These are phyloP conservation scores for Bremia lactucae DNA, from an alignment of 352 stramenopile species.

Conservation along the genomic window DNA sequence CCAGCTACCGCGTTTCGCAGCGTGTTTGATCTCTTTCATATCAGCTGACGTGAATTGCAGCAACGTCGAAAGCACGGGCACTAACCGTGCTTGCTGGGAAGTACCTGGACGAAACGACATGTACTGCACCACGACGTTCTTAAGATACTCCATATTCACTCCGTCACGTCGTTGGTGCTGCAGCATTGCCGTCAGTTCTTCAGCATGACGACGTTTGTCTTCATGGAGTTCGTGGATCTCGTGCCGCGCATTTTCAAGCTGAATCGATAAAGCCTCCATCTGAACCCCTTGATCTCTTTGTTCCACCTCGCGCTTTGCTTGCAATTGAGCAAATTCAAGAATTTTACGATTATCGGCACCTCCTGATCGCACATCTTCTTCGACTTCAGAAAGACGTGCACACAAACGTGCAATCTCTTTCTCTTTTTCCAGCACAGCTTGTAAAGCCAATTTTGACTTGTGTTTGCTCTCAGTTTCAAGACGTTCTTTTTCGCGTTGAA, in stretches of 20 bases:
- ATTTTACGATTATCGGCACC: conserved; percentile 82
- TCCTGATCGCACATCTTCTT: conserved; percentile 78
- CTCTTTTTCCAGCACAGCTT: conserved; percentile 74
- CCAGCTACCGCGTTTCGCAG: conserved; percentile 53
- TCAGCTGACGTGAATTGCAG: conserved; percentile 72
- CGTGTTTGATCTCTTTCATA: conserved; percentile 68
- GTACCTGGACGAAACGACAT: conserved; percentile 81
- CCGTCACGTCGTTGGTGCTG: conserved; percentile 74
- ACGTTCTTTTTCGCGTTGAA: conserved; percentile 45
- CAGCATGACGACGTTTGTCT: conserved; percentile 47
- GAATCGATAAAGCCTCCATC: conserved; percentile 38
- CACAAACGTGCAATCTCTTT: conserved; percentile 49
- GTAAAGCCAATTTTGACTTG: conserved; percentile 78
- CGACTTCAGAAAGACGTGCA: conserved; percentile 47
- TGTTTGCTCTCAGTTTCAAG: conserved; percentile 72
- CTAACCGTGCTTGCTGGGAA: conserved; percentile 59
- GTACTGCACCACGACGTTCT: conserved; percentile 87
- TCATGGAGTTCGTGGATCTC: conserved; percentile 45
- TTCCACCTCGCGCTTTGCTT: conserved; percentile 72
- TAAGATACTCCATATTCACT: conserved; percentile 87
- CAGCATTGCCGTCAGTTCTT: conserved; percentile 65
- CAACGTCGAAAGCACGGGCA: conserved; percentile 78
- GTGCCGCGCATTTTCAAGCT: conserved; percentile 32
- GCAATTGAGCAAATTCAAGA: conserved; percentile 76
- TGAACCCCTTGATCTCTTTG: conserved; percentile 39